Conservation (phyloP, 345 rosid species). For the Arabis hirsuta region DNA sequence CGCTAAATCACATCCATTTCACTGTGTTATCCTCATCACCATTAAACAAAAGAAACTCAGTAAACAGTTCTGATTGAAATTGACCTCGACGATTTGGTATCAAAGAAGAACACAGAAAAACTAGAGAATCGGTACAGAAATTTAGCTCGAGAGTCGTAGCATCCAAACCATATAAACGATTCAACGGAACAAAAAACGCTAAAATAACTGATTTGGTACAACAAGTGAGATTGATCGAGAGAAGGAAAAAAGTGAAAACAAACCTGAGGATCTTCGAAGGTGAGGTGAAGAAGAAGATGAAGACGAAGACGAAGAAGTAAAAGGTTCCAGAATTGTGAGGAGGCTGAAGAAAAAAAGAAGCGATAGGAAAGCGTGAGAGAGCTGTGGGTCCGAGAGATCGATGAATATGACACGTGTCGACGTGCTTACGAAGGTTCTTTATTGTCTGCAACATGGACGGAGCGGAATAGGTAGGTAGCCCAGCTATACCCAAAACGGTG, state of each 20-base stretch:
- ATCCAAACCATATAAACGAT: slow-evolving; percentile 12
- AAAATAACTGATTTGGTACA: background rate
- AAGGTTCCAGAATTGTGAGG: slow-evolving; percentile 26
- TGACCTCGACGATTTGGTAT: too few relatives aligned
- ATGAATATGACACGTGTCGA: slow-evolving; percentile 26
- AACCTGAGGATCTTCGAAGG: slow-evolving; percentile 27
- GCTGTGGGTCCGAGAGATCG: slow-evolving; percentile 15
- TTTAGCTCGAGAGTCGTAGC: slow-evolving; percentile 4
- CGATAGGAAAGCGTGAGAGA: slow-evolving; percentile 26
- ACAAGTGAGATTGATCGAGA: background rate
- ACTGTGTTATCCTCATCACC: background rate
- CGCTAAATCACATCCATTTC: too few relatives aligned
- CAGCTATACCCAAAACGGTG: background rate
- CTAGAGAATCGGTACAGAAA: background rate
- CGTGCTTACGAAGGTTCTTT: slow-evolving; percentile 18
- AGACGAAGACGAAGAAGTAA: slow-evolving; percentile 19
- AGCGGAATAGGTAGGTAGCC: too few relatives aligned
- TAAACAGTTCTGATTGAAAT: background rate
- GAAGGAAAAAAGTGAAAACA: background rate
- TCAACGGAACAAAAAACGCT: background rate
- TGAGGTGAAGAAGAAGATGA: slow-evolving; percentile 9
- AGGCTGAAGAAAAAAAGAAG: background rate
- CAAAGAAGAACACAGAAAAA: background rate
- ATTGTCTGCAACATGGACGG: slow-evolving; percentile 4
- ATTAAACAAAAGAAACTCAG: background rate